Base-by-base conservation (phyloP, 352 stramenopile species). In the Pythium phragmitis region DNA sequence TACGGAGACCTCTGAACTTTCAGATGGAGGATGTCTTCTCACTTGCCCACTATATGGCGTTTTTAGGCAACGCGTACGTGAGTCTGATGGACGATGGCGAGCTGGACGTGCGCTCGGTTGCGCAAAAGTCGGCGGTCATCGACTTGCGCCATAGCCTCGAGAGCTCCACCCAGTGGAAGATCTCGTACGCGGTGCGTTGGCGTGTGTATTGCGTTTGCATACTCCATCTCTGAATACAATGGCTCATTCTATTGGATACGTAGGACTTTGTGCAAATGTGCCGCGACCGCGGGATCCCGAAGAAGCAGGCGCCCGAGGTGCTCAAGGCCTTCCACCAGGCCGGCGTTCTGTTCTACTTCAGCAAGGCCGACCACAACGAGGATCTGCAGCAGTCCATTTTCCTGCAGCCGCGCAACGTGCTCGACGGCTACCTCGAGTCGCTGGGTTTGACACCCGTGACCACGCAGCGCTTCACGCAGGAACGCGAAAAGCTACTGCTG, bases 111-210 rank as follows among this genome's bases (percentile, higher is more conserved):
- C 80, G 82, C 21, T 80, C 83, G 1, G 81, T 94, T 41, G 76
- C 81, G 19, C 86, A 92, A 47, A 94, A 92, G 59, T 77, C 83
- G n/a, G 74, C 83, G 17, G 76, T 94, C 53, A 92, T 94, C 59
- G 73, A 82, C 68, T 58, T 94, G 19, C 86, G 83, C 36, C 79
- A 85, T 59, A 73, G 74, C n/a, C 68, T 94, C 46, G 84, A 91
- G 53, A 79, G 63, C 53, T 72, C 88, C n/a, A 73, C 73, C 43
- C 88, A 91, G 70, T 93, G 84, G 84, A 93, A 91, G 56, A 84
- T 93, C 63, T 87, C 70, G 47, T 77, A 80, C 45, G 65, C 72
- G 4, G 79, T 88, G 54, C 47, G 78, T 60, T 7, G 33, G 33
- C 33, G 33, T 17, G 12, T 45, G 16, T 17, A n/a, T 45, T 45